Evolutionary conservation across 1,284 basidiomycete genomes (phyloP).

Genomic region (Heimioporus retisporus): DNA sequence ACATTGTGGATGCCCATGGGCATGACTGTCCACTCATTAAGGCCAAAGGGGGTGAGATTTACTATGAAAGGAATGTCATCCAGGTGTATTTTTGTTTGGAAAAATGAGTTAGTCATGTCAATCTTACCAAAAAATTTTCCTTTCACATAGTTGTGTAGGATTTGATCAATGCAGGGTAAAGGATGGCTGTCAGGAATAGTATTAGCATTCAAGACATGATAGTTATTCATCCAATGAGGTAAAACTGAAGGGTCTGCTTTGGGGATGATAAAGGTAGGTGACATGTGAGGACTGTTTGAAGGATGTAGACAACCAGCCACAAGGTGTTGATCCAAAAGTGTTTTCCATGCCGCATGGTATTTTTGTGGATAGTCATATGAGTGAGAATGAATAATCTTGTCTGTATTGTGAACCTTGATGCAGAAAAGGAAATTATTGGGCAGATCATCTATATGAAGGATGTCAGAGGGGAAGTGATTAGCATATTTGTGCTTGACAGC

Average conservation of each 20-base stretch:
- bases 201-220: background rate
- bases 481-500: background rate
- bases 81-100: conserved; percentile 36
- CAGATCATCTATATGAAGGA: background rate
- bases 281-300: background rate
- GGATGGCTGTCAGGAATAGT: no score
- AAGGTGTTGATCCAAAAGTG: background rate
- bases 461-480: background rate
- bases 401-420: background rate
- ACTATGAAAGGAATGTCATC: conserved; percentile 35
- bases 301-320: no score
- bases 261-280: background rate
- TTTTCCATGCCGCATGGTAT: background rate
- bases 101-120: conserved; percentile 44
- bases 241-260: background rate
- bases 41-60: conserved; percentile 36
- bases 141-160: conserved; percentile 14
- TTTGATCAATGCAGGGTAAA: no score
- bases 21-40: conserved; percentile 42
- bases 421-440: background rate
- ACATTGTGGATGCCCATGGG: conserved; percentile 39
- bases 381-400: background rate
- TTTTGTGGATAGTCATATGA: background rate
- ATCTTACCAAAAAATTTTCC: conserved; percentile 41
- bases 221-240: background rate